These are phyloP conservation scores for Delitschia confertaspora DNA, from an alignment of 495 filamentous ascomycete species.

Conservation along the genomic window DNA sequence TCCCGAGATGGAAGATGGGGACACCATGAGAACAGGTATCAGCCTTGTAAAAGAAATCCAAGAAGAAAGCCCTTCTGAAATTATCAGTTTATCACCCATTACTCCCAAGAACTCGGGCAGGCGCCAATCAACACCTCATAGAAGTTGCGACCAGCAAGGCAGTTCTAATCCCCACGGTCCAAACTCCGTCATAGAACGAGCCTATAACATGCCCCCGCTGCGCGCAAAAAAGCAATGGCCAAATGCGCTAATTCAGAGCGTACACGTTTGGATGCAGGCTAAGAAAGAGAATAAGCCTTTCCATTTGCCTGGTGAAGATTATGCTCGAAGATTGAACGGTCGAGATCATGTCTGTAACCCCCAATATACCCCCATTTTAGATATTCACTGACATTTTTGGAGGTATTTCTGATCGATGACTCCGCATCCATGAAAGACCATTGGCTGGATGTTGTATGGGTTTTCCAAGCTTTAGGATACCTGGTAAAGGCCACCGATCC, in stretches of 20 bases:
- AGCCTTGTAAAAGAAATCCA: neutral
- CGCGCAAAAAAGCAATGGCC: too few relatives aligned
- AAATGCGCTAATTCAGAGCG: too few relatives aligned
- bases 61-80: too few relatives aligned
- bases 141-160: too few relatives aligned
- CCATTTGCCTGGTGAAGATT: neutral
- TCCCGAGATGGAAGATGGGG: too few relatives aligned
- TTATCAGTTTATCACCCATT: too few relatives aligned
- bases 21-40: too few relatives aligned
- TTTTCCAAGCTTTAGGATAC: conserved; percentile 31
- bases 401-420: conserved; percentile 40
- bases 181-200: too few relatives aligned
- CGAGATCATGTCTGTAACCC: conserved; percentile 7
- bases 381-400: neutral
- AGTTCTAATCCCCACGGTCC: neutral
- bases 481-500: conserved; percentile 32
- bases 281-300: neutral
- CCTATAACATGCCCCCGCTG: too few relatives aligned
- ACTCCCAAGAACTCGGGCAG: too few relatives aligned
- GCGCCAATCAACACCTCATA: too few relatives aligned
- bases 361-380: neutral
- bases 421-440: conserved; percentile 33
- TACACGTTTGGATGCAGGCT: neutral
- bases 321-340: conserved; percentile 3
- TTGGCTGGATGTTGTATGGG: conserved; percentile 21